Base-by-base conservation (phyloP, 306 rosid genomes). In the Cucurbita ficifolia region DNA sequence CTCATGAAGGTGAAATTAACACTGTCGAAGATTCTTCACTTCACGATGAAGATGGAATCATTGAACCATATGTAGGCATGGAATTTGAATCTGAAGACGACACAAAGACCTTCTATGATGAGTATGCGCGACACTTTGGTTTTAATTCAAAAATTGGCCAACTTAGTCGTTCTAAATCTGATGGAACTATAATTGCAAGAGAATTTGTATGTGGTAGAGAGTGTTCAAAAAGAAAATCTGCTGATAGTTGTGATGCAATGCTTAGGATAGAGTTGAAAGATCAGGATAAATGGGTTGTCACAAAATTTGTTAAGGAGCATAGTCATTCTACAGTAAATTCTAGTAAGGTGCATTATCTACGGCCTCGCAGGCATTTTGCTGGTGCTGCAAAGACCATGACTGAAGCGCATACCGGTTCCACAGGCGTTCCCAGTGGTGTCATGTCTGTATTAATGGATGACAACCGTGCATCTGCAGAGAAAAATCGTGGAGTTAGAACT, bases 371-470 rank as follows among this genome's bases (percentile, higher is more conserved):
- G 81, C 97, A 89, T 85, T 92, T 92, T 85, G 89, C 95, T 8
- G 91, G 92, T 78, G 79, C 88, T 67, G 88, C 86, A 57, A 88
- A 87, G 83, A 81, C 89, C 36, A 77, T 78, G 77, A 80, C 89
- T 45, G 96, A 88, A 81, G 82, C 86, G 50, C 86, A 85, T 72
- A 87, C 87, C 48, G 96, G 94, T 59, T 84, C 83, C 24, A 92
- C 87, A 73, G 82, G 85, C 72, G 90, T 92, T 80, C 97, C 97
- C 21, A 89, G 92, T 83, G 97, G 94, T 68, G 89, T 92, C 55
- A 88, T 92, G 97, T 89, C 87, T 84, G 86, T 88, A 54, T 84
- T 92, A 55, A 74, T 87, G 92, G 96, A 92, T 78, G 96, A 89
- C 70, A 85, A 77, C 78, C 88, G 76, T 61, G 54, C 51, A 56